phyloP scores from a whole-genome alignment of 2,329 filamentous ascomycete species.

The Cytospora paraplurivora region DNA sequence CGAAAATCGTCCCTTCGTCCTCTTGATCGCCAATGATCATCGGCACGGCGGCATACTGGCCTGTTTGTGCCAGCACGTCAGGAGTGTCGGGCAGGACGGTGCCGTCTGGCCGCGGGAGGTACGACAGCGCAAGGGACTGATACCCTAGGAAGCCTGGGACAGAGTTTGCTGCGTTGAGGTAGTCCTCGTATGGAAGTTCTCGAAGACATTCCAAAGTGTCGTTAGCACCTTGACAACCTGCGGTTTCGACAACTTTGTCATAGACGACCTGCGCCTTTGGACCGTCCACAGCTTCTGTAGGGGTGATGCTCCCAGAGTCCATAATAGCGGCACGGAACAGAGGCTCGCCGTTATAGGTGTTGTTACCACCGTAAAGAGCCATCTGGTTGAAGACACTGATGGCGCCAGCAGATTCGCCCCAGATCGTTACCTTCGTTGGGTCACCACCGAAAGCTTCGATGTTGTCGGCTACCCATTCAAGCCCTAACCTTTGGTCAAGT shows the following conservation, averaged over 20 bases:
- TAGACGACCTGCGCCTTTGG: slow-evolving; percentile 67
- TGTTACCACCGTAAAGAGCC: slow-evolving; percentile 71
- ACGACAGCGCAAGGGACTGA: slow-evolving; percentile 69
- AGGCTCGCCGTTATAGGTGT: slow-evolving; percentile 71
- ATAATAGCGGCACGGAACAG: slow-evolving; percentile 80
- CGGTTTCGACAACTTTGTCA: slow-evolving; percentile 59
- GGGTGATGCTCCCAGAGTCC: slow-evolving; percentile 68
- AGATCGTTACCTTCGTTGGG: slow-evolving; percentile 75
- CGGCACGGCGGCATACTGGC: slow-evolving; percentile 53
- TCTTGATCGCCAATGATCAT: slow-evolving; percentile 72
- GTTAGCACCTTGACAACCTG: slow-evolving; percentile 59
- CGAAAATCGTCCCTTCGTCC: slow-evolving; percentile 77
- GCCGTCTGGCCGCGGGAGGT: slow-evolving; percentile 74
- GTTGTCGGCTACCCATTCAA: slow-evolving; percentile 78
- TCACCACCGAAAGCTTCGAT: slow-evolving; percentile 79
- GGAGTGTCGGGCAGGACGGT: slow-evolving; percentile 62
- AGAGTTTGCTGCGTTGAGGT: slow-evolving; percentile 68
- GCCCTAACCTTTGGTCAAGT: slow-evolving; percentile 69
- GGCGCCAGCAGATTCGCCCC: slow-evolving; percentile 71
- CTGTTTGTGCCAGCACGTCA: slow-evolving; percentile 55
- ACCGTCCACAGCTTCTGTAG: slow-evolving; percentile 65
- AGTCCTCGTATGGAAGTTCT: slow-evolving; percentile 56
- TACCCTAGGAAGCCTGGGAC: slow-evolving; percentile 71
- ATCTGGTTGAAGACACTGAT: slow-evolving; percentile 80
- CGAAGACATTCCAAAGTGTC: slow-evolving; percentile 70